Conservation (phyloP, 23 red algal species). For the Gracilaria gracilis region DNA sequence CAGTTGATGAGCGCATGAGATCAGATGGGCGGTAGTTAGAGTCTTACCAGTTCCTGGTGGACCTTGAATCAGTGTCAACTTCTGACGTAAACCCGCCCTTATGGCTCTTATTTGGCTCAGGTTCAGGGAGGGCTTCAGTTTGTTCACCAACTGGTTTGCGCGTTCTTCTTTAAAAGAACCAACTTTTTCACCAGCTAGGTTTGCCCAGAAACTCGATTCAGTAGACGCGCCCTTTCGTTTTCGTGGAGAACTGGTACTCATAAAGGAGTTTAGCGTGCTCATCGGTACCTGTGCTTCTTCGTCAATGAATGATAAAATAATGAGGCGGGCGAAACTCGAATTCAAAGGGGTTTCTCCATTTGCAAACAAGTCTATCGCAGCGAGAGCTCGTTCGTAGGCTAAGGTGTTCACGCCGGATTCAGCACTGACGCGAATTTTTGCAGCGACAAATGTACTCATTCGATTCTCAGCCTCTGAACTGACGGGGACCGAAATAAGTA, state of each 20-base stretch:
- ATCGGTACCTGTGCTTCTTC: not conserved
- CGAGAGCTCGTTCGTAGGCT: conserved; percentile 23
- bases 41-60: conserved; percentile 84
- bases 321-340: not conserved
- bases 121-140: conserved; percentile 8
- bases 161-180: not conserved
- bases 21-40: conserved; percentile 17
- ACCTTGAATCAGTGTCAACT: conserved; percentile 60
- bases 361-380: not conserved
- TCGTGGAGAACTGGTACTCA: not conserved
- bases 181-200: not conserved
- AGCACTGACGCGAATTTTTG: not conserved
- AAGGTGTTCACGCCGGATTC: conserved; percentile 19
- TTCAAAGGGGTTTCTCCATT: conserved; percentile 13
- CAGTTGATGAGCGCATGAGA: conserved; percentile 22
- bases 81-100: conserved; percentile 12
- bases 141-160: not conserved
- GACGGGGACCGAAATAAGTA: conserved; percentile 15
- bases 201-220: not conserved
- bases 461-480: conserved; percentile 34
- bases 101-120: conserved; percentile 25
- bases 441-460: not conserved
- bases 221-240: not conserved
- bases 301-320: conserved; percentile 29
- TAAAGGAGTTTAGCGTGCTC: not conserved